Base-by-base conservation (phyloP, 257 asterid species). In the Scutellaria galericulata region DNA sequence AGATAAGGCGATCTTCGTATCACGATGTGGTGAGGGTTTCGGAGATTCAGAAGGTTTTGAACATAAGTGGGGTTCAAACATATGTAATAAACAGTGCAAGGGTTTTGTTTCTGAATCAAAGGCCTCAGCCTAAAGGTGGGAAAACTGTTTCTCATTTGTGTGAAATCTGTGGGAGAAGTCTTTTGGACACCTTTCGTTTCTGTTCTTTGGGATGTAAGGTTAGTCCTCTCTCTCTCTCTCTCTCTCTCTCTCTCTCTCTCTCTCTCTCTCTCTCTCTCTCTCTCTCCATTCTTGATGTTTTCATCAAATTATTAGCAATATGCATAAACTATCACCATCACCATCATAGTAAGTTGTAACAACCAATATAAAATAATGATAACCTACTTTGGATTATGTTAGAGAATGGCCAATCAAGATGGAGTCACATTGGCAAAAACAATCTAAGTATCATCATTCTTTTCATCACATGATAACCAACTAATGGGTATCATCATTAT, bases 181-280 rank as follows among this genome's bases (percentile, higher is more conserved):
- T 93, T 24, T 80, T 93, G 78, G 96, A 93, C 75, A 81, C 88
- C 9, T 84, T 84, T 62, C 92, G 91, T 8, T 93, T 91, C 78
- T 93, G 98, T 60, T 93, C 97, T 64, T 68, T 91, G 80, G 97
- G 95, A 52, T 94, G 98, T 50, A 94, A 94, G 98, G 98, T 93
- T n/a, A 73, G 18, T 59, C 24, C 47, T 51, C 56, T 50, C 70
- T 48, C 70, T 50, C 61, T 35, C 68, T 37, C 72, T 39, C 63
- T 67, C 62, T 67, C 64, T 52, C 64, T 39, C 64, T 31, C 0
- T 39, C 63, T 67, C 62, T 67, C 64, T 52, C 64, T 39, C 64
- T 31, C 47, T 51, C 56, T 50, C 70, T 48, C 70, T 50, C 61
- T 35, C 68, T 37, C 72, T 39, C 63, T 67, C 62, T 67, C 64